Evolutionary conservation across 805 yeast genomes (phyloP).

Genomic region (Ogataea ganodermae): DNA sequence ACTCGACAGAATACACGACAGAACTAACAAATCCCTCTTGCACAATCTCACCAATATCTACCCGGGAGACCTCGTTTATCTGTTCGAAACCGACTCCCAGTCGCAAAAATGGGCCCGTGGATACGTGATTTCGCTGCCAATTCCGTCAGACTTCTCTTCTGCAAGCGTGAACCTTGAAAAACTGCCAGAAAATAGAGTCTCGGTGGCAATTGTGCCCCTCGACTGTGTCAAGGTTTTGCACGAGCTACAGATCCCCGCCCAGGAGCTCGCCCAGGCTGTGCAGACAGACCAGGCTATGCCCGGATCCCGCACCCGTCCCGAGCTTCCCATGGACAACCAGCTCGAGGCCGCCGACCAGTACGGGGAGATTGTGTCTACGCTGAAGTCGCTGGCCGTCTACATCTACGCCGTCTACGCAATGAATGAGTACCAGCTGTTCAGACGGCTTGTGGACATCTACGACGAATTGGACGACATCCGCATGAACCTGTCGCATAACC

Average conservation of each 20-base stretch:
- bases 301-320: no score
- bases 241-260: conserved; percentile 29
- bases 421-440: conserved; percentile 66
- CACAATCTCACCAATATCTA: conserved; percentile 48
- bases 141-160: conserved; percentile 67
- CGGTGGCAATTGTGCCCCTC: conserved; percentile 63
- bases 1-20: conserved; percentile 31
- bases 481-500: conserved; percentile 49
- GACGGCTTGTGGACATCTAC: conserved; percentile 54
- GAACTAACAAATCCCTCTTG: conserved; percentile 11
- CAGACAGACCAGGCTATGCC: background rate
- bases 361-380: conserved; percentile 59
- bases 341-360: conserved; percentile 45
- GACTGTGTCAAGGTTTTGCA: conserved; percentile 50
- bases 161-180: conserved; percentile 62
- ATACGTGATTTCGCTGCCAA: conserved; percentile 65
- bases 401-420: conserved; percentile 70
- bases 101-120: conserved; percentile 77
- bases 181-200: conserved; percentile 56
- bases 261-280: conserved; percentile 8
- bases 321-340: conserved; percentile 52
- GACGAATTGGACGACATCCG: conserved; percentile 59
- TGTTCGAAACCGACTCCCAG: conserved; percentile 58
- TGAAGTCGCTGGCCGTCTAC: conserved; percentile 60
- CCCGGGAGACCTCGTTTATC: conserved; percentile 76